Evolutionary conservation across 345 rosid genomes (phyloP).

Genomic region (Combretum micranthum): DNA sequence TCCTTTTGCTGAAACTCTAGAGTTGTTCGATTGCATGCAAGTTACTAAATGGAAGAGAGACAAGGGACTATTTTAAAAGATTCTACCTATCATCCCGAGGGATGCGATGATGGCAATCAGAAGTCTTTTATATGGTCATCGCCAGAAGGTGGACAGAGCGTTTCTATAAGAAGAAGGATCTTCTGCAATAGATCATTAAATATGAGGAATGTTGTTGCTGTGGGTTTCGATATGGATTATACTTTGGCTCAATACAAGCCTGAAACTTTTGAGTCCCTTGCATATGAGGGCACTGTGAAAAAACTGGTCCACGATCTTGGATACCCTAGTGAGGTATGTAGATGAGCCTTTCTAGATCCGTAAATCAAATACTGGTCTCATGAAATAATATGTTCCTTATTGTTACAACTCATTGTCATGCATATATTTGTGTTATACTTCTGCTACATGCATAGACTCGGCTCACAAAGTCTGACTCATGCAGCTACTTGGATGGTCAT

Average conservation of each 20-base stretch:
- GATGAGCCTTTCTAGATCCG: too few relatives aligned
- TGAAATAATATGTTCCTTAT: too few relatives aligned
- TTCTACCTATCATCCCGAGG: slow-evolving; percentile 19
- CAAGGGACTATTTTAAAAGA: slow-evolving; percentile 27
- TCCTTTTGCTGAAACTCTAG: too few relatives aligned
- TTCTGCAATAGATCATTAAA: slow-evolving; percentile 94
- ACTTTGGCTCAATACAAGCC: slow-evolving; percentile 95
- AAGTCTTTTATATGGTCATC: slow-evolving; percentile 61
- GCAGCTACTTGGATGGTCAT: slow-evolving; percentile 77
- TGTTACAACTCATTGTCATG: too few relatives aligned
- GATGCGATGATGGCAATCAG: slow-evolving; percentile 15
- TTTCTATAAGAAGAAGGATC: slow-evolving; percentile 63
- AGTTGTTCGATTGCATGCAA: slow-evolving; percentile 24
- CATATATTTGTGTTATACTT: too few relatives aligned
- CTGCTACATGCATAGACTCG: too few relatives aligned
- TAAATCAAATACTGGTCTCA: too few relatives aligned
- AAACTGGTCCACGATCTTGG: slow-evolving; percentile 88
- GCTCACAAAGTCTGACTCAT: slow-evolving; percentile 5
- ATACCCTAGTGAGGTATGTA: slow-evolving; percentile 80
- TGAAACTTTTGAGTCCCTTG: slow-evolving; percentile 93
- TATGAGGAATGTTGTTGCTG: slow-evolving; percentile 85
- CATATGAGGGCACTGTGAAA: slow-evolving; percentile 83
- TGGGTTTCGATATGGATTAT: slow-evolving; percentile 99
- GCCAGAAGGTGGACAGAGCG: slow-evolving; percentile 46
- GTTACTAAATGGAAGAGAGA: slow-evolving; percentile 43